Base-by-base conservation (phyloP, 495 filamentous ascomycete species). In the Glarea lozoyensis region DNA sequence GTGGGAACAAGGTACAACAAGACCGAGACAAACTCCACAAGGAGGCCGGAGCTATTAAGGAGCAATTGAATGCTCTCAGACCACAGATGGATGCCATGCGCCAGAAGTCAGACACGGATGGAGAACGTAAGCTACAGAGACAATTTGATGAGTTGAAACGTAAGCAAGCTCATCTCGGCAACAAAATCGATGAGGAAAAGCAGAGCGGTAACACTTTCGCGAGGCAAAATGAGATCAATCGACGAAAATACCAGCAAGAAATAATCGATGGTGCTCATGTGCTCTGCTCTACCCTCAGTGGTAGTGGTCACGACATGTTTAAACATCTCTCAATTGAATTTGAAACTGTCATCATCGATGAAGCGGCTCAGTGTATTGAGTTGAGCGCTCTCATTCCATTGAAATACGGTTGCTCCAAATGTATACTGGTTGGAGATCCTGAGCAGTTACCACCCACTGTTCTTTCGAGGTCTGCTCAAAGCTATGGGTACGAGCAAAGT, bases 291-390 rank as follows among this genome's bases (percentile, higher is more conserved):
- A 98, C 92, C 0, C 79, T 98, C 40, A 94, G 87, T 58, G 92
- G 89, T 41, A 89, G 84, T 62, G 92, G 92, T 12, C 93, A 97
- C 52, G 93, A 98, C 38, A 95, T 98, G 81, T 94, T 98, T 67
- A 88, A 88, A 62, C 81, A 80, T 51, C 63, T 97, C 37, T 89
- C 84, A 52, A 87, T 97, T 40, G 92, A 97, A 60, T 97, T 98
- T 49, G 92, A 98, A 62, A 96, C 92, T 0, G 92, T 98, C 48
- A 83, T 98, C 55, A 94, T 98, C 54, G 92, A 98, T 54, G 92
- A 98, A 69, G 92, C 92, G 2, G 92, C 92, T 15, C 92, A 98
- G 68, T 98, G 88, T 46, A 92, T 98, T 49, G 92, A 98, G 64
- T 71, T 98, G 59, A 94, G 88, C 54, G 89, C 93, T 13, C 75